A percentile compares a stretch with the other conserved stretches of the same genome.
These are phyloP conservation scores for Sporothrix sp. DNA, from an alignment of 2,329 filamentous ascomycete species.

Conservation along the genomic window DNA sequence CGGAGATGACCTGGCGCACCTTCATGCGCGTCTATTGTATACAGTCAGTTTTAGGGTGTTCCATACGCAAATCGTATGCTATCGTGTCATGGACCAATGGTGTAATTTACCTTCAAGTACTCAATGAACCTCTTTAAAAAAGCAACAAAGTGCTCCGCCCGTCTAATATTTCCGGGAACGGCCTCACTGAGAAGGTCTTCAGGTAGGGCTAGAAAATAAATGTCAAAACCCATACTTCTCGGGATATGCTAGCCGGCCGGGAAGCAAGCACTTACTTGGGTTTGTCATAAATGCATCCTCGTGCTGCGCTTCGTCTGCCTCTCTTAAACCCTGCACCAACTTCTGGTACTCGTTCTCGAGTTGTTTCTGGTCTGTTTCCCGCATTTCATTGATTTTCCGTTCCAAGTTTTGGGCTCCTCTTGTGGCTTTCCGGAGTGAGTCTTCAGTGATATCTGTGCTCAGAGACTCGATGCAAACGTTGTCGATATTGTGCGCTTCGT, in stretches of 20 bases:
- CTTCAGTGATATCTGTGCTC: conserved; percentile 93
- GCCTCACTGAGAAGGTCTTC: conserved; percentile 93
- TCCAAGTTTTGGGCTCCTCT: conserved; percentile 86
- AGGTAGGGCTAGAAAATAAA: conserved; percentile 54
- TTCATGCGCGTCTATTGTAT: conserved; percentile 82
- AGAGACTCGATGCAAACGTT: conserved; percentile 98
- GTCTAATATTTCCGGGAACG: conserved; percentile 88
- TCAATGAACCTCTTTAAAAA: conserved; percentile 97
- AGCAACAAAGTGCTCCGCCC: conserved; percentile 90
- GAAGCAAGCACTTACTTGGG: conserved; percentile 39
- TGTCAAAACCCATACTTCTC: too few species aligned
- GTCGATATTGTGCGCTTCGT: conserved; percentile 98
- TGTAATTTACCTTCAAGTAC: conserved; percentile 66
- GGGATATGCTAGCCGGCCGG: too few species aligned
- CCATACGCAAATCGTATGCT: neutral
- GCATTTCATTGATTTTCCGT: conserved; percentile 85
- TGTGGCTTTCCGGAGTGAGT: conserved; percentile 83
- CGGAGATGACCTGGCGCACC: conserved; percentile 91
- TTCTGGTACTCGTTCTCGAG: conserved; percentile 93
- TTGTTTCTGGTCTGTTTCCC: conserved; percentile 88
- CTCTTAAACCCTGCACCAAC: conserved; percentile 80
- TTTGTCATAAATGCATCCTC: conserved; percentile 98
- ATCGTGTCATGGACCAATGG: too few species aligned
- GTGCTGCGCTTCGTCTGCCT: conserved; percentile 78
- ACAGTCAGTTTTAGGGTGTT: neutral